These are phyloP conservation scores for Ehretia macrophylla DNA, from an alignment of 257 asterid species.

Conservation along the genomic window DNA sequence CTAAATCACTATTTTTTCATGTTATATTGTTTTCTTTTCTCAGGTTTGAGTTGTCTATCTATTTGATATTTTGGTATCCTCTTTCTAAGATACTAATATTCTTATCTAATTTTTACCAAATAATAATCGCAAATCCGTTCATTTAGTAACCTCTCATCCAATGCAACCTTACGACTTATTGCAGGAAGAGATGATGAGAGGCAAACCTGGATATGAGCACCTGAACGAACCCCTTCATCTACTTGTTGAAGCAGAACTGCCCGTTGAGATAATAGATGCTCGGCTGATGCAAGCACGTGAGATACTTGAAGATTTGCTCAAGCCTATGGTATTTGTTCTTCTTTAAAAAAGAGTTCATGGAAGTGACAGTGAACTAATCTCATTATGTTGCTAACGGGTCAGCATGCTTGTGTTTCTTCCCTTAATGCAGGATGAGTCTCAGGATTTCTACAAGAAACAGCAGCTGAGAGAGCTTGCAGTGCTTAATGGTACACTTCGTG, in stretches of 20 bases:
- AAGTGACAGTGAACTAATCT: too few species aligned
- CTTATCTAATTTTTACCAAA: too few species aligned
- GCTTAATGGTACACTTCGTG: slow-evolving; percentile 78
- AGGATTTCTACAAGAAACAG: slow-evolving; percentile 71
- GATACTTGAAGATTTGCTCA: slow-evolving; percentile 73
- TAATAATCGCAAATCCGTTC: too few species aligned
- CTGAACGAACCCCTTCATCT: slow-evolving; percentile 82
- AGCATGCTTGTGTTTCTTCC: neutral
- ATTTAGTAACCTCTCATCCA: too few species aligned
- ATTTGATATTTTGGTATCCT: too few species aligned
- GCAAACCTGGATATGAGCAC: slow-evolving; percentile 85
- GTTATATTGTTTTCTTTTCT: too few species aligned
- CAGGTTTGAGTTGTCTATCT: too few species aligned
- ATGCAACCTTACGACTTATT: slow-evolving; percentile 8
- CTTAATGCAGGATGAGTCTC: slow-evolving; percentile 63
- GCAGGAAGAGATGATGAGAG: slow-evolving; percentile 92
- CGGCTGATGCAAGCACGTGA: slow-evolving; percentile 80
- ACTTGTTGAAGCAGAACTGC: slow-evolving; percentile 76
- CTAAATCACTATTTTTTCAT: too few species aligned
- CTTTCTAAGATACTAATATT: too few species aligned
- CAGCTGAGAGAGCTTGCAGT: slow-evolving; percentile 77
- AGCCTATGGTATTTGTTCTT: slow-evolving; percentile 49
- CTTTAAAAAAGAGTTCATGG: too few species aligned
- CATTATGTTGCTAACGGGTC: neutral
- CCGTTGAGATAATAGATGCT: slow-evolving; percentile 78